Base-by-base conservation (phyloP, 164 flowering plant genomes). In the Dillenia suffruticosa region DNA sequence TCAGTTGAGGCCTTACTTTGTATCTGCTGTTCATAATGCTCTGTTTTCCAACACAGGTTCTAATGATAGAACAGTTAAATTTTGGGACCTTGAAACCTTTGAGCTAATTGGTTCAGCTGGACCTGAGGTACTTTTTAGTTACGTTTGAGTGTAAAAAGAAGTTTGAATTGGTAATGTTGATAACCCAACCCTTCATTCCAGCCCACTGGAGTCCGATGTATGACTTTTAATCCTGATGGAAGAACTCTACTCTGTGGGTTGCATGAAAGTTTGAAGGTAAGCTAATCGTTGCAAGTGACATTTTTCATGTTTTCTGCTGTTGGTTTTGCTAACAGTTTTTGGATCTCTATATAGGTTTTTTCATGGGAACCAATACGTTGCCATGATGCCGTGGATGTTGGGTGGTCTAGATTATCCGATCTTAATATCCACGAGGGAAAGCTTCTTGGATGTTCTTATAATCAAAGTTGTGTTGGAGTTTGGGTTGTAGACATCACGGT, bases 31-130 rank as follows among this genome's bases (percentile, higher is more conserved):
- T 32, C 40, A 32, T 32, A 32, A 32, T 32, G 40, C 40, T 32
- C 7, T 32, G 6, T 32, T 32, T 32, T 32, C 40, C 40, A 32
- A 32, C 40, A 40, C 85, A 94, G 99, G 99, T 73, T 91, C 99
- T 43, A 86, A 96, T 68, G 99, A 95, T 72, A 81, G 81, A 71
- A 95, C 97, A 49, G 97, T 95, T 46, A 95, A 92, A 73, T 95
- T 89, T 68, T 95, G 99, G 99, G 99, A 95, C 74, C 94, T 95
- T 74, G 99, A 95, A 72, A 92, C 97, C 46, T 95, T 95, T 85
- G 99, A 95, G 81, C 82, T 87, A 59, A 95, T 95, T 76, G 97
- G 97, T 64, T 89, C 99, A 14, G 78, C 92, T 69, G 97, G 94
- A 47, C 92, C 97, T 54, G 99, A 95, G 97, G 99, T 95, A 73